Base-by-base conservation (phyloP, 1,284 basidiomycete species). In the Neolentinus lepideus region DNA sequence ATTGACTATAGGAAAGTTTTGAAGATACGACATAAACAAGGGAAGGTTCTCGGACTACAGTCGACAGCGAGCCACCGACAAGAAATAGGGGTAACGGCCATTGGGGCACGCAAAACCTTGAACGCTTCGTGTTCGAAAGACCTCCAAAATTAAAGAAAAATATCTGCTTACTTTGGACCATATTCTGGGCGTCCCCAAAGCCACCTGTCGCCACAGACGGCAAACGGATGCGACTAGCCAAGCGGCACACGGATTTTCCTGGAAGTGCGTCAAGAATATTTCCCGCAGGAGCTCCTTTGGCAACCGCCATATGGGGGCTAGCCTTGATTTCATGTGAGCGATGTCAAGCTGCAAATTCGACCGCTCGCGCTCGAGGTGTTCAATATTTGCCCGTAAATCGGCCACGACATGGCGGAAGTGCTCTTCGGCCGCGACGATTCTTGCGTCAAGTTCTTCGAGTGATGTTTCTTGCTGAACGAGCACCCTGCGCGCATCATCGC, bases 141-240 rank as follows among this genome's bases (percentile, higher is more conserved):
- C 19, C n/a, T 55, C 24, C 21, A 50, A 58, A 51, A 45, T 25
- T 52, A 43, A 24, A 56, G 24, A 19, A 71, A 81, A 67, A 16
- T 21, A 21, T 43, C 8, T 43, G n/a, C 38, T 43, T 66, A 86
- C 85, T 77, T 85, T 88, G 48, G 85, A 84, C 87, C 86, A 89
- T 33, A 89, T 65, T 45, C 64, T 75, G 3, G 86, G 87, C 70
- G 86, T 85, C 19, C 75, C 72, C 22, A 89, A 70, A 0, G 78
- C 78, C 51, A 86, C 71, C 55, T 75, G 71, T 46, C 86, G 72
- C 86, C 86, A 90, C 16, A 75, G 68, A 4, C 74, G 66, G 60
- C 80, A 87, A 2, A 89, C 84, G 0, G 83, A 76, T 1, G 83
- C 75, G 46, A 88, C 75, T 25, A 83, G 77, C 88, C 86, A 90